phyloP scores from a whole-genome alignment of 1,139 yeast genomes.

The Chernovozyma sophiae-reginae region DNA sequence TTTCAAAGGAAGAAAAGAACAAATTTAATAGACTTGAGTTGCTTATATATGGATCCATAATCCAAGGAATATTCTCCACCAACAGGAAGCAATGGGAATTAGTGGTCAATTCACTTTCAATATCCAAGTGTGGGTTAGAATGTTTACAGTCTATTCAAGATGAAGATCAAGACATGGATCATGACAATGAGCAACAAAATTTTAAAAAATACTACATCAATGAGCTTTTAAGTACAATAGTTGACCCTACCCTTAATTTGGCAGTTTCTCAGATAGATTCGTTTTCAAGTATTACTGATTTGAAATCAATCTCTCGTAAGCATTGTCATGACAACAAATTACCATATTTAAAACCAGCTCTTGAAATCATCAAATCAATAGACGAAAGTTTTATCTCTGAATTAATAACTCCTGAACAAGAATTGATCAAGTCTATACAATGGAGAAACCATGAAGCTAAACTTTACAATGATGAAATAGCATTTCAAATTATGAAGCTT shows the following conservation, averaged over 20 bases:
- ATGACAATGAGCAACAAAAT: slow-evolving; percentile 12
- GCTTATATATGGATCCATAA: slow-evolving; percentile 55
- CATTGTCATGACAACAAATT: slow-evolving; percentile 32
- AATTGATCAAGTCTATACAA: slow-evolving; percentile 34
- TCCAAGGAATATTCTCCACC: slow-evolving; percentile 57
- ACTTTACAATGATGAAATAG: slow-evolving; percentile 68
- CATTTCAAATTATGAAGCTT: slow-evolving; percentile 50
- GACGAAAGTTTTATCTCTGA: slow-evolving; percentile 43
- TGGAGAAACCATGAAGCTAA: slow-evolving; percentile 79
- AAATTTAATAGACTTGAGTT: slow-evolving; percentile 46
- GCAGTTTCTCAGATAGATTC: slow-evolving; percentile 45
- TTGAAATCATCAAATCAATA: slow-evolving; percentile 32
- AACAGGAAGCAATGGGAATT: slow-evolving; percentile 55
- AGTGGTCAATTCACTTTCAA: slow-evolving; percentile 51
- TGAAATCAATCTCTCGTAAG: slow-evolving; percentile 45
- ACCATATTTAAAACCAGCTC: slow-evolving; percentile 32
- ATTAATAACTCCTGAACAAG: slow-evolving; percentile 12
- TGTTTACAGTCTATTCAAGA: slow-evolving; percentile 30
- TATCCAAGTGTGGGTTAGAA: slow-evolving; percentile 60
- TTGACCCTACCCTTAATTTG: slow-evolving; percentile 66
- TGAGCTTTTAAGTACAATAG: slow-evolving; percentile 55
- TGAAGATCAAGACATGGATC: no score
- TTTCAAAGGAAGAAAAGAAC: slow-evolving; percentile 32
- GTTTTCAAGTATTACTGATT: slow-evolving; percentile 29
- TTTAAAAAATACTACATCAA: slow-evolving; percentile 43